These are phyloP conservation scores for Suillus luteus DNA, from an alignment of 768 basidiomycete genomes.

Conservation along the genomic window DNA sequence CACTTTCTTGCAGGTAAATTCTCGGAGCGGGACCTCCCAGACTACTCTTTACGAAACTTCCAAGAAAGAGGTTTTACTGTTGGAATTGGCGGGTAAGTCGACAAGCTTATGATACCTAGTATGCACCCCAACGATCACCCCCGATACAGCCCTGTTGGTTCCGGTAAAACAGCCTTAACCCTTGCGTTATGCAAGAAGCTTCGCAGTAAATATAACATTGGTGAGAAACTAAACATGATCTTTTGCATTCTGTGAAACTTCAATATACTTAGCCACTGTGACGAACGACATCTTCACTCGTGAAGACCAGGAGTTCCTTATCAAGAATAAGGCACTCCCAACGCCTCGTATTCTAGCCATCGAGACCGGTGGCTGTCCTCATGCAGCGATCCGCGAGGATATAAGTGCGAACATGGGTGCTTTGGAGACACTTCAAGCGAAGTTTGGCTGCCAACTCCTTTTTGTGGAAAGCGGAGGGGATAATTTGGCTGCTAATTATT, in stretches of 20 bases:
- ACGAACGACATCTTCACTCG: constrained; percentile 99
- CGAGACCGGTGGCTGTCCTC: constrained; percentile 97
- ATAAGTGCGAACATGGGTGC: constrained; percentile 97
- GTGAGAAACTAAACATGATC: constrained; percentile 42
- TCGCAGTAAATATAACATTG: constrained; percentile 87
- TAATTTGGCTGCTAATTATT: constrained; percentile 96
- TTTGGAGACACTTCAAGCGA: constrained; percentile 89
- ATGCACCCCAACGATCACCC: neutral
- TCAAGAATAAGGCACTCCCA: constrained; percentile 87
- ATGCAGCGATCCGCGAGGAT: constrained; percentile 97
- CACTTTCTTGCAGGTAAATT: constrained; percentile 70
- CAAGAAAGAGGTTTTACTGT: constrained; percentile 93
- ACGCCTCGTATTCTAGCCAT: constrained; percentile 88
- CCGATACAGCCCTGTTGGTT: constrained; percentile 83
- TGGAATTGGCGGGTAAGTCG: constrained; percentile 91
- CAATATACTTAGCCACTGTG: constrained; percentile 66
- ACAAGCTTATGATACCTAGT: constrained; percentile 1
- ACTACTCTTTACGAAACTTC: constrained; percentile 82
- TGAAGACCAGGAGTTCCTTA: constrained; percentile 97
- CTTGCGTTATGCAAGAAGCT: constrained; percentile 85
- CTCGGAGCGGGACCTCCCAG: constrained; percentile 88
- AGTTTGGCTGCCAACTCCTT: constrained; percentile 86
- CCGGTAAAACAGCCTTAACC: constrained; percentile 94
- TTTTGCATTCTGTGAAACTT: constrained; percentile 14
- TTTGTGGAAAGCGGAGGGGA: constrained; percentile 97